These are phyloP conservation scores for Chalaropsis ovoidea DNA, from an alignment of 2,329 filamentous ascomycete species.

Conservation along the genomic window DNA sequence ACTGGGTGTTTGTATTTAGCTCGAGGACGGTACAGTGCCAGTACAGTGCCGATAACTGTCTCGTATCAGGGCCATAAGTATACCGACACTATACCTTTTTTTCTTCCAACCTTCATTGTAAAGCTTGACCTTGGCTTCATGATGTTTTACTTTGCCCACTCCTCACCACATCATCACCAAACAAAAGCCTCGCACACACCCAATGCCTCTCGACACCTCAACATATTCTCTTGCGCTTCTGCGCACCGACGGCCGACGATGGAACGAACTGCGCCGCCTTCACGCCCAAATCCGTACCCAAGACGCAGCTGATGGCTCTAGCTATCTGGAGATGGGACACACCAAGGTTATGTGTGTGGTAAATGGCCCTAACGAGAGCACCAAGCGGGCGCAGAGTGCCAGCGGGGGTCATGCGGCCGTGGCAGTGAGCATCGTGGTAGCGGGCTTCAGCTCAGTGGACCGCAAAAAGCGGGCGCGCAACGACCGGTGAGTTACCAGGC, in stretches of 20 bases:
- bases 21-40: background rate
- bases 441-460: conserved; percentile 80
- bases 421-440: conserved; percentile 71
- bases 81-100: background rate
- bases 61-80: background rate
- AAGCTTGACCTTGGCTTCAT: background rate
- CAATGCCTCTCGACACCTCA: conserved; percentile 89
- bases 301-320: conserved; percentile 82
- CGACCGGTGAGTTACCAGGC: conserved; percentile 55
- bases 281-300: conserved; percentile 87
- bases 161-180: background rate
- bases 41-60: background rate
- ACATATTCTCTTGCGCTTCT: conserved; percentile 80
- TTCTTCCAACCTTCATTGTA: background rate
- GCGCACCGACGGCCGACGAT: conserved; percentile 74
- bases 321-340: conserved; percentile 93
- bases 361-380: conserved; percentile 63
- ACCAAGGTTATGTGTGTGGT: conserved; percentile 94
- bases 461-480: conserved; percentile 63
- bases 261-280: conserved; percentile 90
- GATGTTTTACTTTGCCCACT: too few relatives aligned
- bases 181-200: background rate
- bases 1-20: too few relatives aligned
- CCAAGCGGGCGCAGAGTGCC: conserved; percentile 26
- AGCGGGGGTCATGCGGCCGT: conserved; percentile 46